Percentiles rank a stretch among this genome's conserved stretches.
Evolutionary conservation across 345 rosid genomes (phyloP).

Genomic region (Bruguiera sexangula): DNA sequence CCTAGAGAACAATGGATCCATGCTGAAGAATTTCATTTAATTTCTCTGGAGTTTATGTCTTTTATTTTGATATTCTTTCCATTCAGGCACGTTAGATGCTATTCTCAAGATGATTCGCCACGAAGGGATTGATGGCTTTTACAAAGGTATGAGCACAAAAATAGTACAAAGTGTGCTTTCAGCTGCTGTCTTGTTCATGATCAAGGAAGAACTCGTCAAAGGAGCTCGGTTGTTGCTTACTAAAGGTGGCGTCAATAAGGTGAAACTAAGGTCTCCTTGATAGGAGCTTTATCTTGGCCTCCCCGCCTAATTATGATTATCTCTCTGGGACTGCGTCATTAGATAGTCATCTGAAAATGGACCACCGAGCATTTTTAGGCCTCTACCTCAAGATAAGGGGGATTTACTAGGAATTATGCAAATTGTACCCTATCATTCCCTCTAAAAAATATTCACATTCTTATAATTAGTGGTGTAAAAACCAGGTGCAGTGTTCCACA

Average conservation of each 20-base stretch:
- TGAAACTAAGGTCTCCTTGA: conserved; percentile 40
- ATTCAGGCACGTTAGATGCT: conserved; percentile 74
- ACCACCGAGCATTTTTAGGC: not conserved
- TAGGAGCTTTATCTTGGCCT: not conserved
- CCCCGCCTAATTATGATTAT: not conserved
- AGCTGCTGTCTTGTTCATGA: conserved; percentile 86
- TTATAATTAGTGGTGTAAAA: too few relatives aligned
- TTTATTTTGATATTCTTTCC: not conserved
- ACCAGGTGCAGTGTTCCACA: too few relatives aligned
- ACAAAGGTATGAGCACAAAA: conserved; percentile 95
- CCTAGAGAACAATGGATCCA: not conserved
- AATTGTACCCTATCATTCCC: not conserved
- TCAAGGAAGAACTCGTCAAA: conserved; percentile 88
- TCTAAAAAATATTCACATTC: not conserved
- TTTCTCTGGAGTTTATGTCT: not conserved
- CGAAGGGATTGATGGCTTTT: conserved; percentile 81
- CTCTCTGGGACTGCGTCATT: not conserved
- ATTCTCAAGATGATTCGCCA: conserved; percentile 78
- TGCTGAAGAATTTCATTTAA: not conserved
- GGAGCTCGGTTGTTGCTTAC: conserved; percentile 56
- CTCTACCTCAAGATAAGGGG: conserved; percentile 6
- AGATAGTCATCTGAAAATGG: not conserved
- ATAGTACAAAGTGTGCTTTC: conserved; percentile 88
- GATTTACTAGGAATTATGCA: not conserved
- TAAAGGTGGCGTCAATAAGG: conserved; percentile 18